Evolutionary conservation across 768 basidiomycete species (phyloP).

Genomic region (Lyophyllum shimeji): DNA sequence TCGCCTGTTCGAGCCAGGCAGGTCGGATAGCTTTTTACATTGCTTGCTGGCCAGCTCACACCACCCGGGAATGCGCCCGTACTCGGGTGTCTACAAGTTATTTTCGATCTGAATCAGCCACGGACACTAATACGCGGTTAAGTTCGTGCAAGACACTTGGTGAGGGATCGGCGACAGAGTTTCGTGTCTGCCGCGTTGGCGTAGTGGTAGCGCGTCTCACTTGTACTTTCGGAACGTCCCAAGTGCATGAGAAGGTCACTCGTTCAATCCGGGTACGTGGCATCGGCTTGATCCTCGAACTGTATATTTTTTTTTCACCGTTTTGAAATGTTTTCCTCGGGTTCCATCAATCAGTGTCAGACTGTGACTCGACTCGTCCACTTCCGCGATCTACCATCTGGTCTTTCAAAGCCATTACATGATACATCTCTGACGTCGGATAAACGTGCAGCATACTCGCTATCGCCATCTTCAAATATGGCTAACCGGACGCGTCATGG

Average conservation of each 20-base stretch:
- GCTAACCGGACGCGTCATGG: constrained; percentile 22
- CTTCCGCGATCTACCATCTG: too few relatives aligned
- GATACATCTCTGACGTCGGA: too few relatives aligned
- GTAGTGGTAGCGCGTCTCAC: constrained; percentile 2
- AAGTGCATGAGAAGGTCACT: constrained; percentile 4
- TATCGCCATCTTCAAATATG: constrained; percentile 14
- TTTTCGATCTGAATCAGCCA: too few relatives aligned
- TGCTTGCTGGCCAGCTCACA: too few relatives aligned
- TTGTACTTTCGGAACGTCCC: neutral
- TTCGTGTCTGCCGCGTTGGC: neutral
- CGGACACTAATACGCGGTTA: too few relatives aligned
- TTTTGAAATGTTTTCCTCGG: too few relatives aligned
- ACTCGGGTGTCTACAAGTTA: too few relatives aligned
- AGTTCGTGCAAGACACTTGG: too few relatives aligned
- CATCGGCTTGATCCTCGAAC: neutral
- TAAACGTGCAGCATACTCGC: too few relatives aligned
- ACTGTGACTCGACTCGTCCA: neutral
- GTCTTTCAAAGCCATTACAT: too few relatives aligned
- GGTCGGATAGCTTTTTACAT: constrained; percentile 6
- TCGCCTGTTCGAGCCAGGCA: constrained; percentile 20
- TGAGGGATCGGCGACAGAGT: too few relatives aligned
- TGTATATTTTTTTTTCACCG: neutral
- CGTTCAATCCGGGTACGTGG: constrained; percentile 14
- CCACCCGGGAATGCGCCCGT: too few relatives aligned
- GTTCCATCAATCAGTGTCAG: neutral